Conservation (phyloP, 305 asterid genomes). For the Fraxinus velutina region DNA sequence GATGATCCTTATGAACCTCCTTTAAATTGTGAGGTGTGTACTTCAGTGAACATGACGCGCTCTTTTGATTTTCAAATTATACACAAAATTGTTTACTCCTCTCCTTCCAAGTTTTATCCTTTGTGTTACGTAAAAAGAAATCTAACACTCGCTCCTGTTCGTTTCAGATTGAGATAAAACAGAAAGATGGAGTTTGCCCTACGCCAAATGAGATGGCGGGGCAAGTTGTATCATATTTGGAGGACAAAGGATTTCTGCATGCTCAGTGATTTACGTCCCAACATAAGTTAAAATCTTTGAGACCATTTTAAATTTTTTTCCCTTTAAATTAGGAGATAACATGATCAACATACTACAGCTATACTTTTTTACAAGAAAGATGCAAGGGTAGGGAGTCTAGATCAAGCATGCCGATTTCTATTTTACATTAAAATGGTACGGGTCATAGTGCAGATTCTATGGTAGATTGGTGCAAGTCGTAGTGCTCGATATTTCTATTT, state of each 20-base stretch:
- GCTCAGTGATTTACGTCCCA: constrained; percentile 22
- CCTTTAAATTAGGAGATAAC: background rate
- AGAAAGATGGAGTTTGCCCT: constrained; percentile 63
- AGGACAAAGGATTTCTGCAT: constrained; percentile 59
- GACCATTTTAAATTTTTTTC: background rate
- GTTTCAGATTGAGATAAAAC: constrained; percentile 68
- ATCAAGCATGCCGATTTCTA: background rate
- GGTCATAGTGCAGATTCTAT: background rate
- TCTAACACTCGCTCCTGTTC: background rate
- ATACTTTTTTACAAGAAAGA: background rate
- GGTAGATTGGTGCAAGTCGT: background rate
- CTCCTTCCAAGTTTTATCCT: background rate
- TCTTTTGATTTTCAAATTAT: background rate
- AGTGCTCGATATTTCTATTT: background rate
- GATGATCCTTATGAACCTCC: constrained; percentile 95
- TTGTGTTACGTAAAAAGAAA: background rate
- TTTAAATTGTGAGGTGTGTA: constrained; percentile 69
- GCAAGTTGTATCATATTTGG: constrained; percentile 70
- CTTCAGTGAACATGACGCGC: background rate
- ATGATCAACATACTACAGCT: background rate
- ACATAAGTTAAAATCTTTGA: background rate
- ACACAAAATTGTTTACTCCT: background rate
- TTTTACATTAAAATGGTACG: background rate
- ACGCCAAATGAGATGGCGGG: constrained; percentile 82
- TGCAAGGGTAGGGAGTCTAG: background rate